Percentiles rank a stretch among this genome's conserved stretches.
Conservation (phyloP, 257 asterid species). For the Solanum ahanhuiri region DNA sequence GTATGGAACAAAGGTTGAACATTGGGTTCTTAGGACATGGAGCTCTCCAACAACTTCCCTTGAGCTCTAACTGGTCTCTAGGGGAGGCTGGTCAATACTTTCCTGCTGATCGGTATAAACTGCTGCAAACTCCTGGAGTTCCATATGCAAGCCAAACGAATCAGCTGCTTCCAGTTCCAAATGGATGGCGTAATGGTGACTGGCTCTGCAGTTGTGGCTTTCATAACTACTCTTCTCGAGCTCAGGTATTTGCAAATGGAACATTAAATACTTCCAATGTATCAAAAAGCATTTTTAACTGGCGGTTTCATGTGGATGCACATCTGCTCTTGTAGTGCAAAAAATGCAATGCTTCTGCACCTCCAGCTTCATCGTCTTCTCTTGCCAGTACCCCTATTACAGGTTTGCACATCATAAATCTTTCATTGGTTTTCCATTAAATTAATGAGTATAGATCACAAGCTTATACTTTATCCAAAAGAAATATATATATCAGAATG, state of each 20-base stretch:
- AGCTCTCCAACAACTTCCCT: conserved; percentile 46
- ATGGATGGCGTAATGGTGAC: conserved; percentile 85
- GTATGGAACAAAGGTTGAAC: conserved; percentile 38
- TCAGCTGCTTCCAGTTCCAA: conserved; percentile 40
- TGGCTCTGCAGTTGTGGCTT: conserved; percentile 89
- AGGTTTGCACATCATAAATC: conserved; percentile 26
- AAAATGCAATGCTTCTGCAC: conserved; percentile 61
- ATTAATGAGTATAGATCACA: neutral
- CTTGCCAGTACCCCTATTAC: conserved; percentile 37
- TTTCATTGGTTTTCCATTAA: neutral
- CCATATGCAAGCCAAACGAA: conserved; percentile 29
- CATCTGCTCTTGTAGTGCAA: conserved; percentile 62
- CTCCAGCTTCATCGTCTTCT: conserved; percentile 44
- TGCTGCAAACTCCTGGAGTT: conserved; percentile 43
- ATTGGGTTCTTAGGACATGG: conserved; percentile 27
- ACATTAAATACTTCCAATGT: neutral
- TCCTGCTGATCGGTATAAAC: conserved; percentile 32
- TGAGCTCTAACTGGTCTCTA: conserved; percentile 52
- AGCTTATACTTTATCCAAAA: neutral
- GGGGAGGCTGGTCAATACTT: conserved; percentile 35
- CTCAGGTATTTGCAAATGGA: conserved; percentile 31
- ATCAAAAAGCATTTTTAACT: neutral
- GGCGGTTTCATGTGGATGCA: neutral
- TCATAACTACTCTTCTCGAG: conserved; percentile 84
- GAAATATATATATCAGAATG: neutral